Base-by-base conservation (phyloP, 495 filamentous ascomycete genomes). In the Niebla homalea region DNA sequence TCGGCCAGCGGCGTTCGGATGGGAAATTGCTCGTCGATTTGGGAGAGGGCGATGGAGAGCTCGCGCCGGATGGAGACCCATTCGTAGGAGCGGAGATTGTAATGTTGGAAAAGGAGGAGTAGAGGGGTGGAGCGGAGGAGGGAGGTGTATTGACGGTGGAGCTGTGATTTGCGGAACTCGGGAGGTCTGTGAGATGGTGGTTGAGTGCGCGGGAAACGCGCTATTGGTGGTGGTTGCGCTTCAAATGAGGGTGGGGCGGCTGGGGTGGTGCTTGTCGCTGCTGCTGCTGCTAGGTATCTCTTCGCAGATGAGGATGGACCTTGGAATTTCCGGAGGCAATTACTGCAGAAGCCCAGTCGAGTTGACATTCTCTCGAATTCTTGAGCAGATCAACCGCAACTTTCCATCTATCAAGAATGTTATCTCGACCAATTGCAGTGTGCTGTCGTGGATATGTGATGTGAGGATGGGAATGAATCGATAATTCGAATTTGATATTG, bases 21-120 rank as follows among this genome's bases (percentile, higher is more conserved):
- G 2, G 32, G 25, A 12, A 11, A 0, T 14, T 67, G 60, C 11
- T 74, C 69, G 57, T 87, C 82, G 2, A 86, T 77, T 46, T 81
- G 85, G 21, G 64, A 60, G 15, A 97, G 63, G 1, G 87, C 88
- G 5, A 67, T 66, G 20, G 66, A 63, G 18, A 98, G 69, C 67
- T 97, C 93, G 48, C 92, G 81, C 48, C 92, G 76, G 50, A 98
- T 77, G 12, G 81, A 80, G 25, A 79, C 73, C 90, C 89, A 95
- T 76, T 98, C 92, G 37, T 73, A 70, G 4, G 89, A 79, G 46
- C 82, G 84, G 46, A 98, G 71, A 65, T 96, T 97, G 75, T 89
- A 94, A 75, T 97, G 92, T 67, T 97, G 90, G 74, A 98, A 90
- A 59, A 97, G 71, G 51, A 98, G 76, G 60, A 94, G 82, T 21